These are phyloP conservation scores for Corymbia calophylla DNA, from an alignment of 441 rosid genomes.

Conservation along the genomic window DNA sequence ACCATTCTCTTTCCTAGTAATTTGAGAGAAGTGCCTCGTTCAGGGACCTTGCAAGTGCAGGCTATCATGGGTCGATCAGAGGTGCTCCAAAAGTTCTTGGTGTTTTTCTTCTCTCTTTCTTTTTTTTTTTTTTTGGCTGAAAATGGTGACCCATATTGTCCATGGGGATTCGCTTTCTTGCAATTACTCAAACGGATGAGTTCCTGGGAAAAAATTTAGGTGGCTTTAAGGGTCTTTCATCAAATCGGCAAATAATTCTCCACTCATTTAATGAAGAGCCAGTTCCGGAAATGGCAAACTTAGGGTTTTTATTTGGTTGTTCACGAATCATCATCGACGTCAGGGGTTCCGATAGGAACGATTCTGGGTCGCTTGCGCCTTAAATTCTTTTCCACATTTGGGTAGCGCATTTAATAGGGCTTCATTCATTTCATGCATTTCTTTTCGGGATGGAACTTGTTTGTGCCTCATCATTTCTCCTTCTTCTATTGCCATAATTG, in stretches of 20 bases:
- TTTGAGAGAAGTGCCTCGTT: neutral
- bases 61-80: neutral
- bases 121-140: neutral
- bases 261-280: constrained; percentile 60
- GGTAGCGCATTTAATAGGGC: neutral
- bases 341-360: neutral
- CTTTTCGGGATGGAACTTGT: neutral
- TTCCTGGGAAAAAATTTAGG: neutral
- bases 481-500: neutral
- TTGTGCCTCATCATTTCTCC: neutral
- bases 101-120: neutral
- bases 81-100: neutral
- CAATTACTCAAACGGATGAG: neutral
- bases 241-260: constrained; percentile 35
- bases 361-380: neutral
- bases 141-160: constrained; percentile 22
- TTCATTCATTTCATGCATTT: neutral
- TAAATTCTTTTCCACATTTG: neutral
- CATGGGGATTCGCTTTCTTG: neutral
- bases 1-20: neutral
- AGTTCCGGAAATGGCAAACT: constrained; percentile 30
- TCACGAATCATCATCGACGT: constrained; percentile 17
- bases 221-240: constrained; percentile 11
- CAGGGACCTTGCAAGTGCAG: neutral
- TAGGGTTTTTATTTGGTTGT: constrained; percentile 24